Conservation (phyloP, 345 rosid species). For the Turnera subulata region DNA sequence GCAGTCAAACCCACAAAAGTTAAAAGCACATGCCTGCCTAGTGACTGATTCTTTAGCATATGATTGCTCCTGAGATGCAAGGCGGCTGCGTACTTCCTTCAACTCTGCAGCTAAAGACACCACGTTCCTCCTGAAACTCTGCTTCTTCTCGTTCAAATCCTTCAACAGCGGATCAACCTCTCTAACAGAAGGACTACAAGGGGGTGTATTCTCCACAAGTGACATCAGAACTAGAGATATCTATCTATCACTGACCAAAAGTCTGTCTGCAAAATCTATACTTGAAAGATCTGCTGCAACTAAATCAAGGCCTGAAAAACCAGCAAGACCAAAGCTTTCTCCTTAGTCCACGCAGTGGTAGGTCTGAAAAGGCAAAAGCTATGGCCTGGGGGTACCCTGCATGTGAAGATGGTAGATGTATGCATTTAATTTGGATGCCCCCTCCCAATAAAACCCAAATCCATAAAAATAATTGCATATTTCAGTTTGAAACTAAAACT, state of each 20-base stretch:
- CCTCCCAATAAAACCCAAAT: not conserved
- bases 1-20: slow-evolving; percentile 6
- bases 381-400: slow-evolving; percentile 26
- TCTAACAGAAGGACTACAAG: slow-evolving; percentile 17
- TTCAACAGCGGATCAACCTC: slow-evolving; percentile 77
- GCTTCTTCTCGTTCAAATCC: slow-evolving; percentile 91
- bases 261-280: too few species aligned
- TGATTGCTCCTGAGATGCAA: slow-evolving; percentile 58
- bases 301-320: slow-evolving; percentile 3
- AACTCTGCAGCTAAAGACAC: slow-evolving; percentile 83
- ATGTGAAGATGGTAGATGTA: slow-evolving; percentile 35
- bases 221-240: slow-evolving; percentile 33
- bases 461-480: not conserved
- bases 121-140: slow-evolving; percentile 70
- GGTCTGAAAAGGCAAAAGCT: slow-evolving; percentile 21
- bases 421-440: slow-evolving; percentile 23
- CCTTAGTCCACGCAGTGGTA: slow-evolving; percentile 14
- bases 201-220: slow-evolving; percentile 22
- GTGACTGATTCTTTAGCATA: slow-evolving; percentile 64
- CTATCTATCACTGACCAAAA: not conserved
- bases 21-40: slow-evolving; percentile 52
- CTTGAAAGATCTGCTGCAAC: slow-evolving; percentile 10
- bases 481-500: not conserved
- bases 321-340: not conserved
- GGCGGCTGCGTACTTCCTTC: slow-evolving; percentile 70